Conservation (phyloP, 441 rosid species). For the Heliophila coronopifolia region DNA sequence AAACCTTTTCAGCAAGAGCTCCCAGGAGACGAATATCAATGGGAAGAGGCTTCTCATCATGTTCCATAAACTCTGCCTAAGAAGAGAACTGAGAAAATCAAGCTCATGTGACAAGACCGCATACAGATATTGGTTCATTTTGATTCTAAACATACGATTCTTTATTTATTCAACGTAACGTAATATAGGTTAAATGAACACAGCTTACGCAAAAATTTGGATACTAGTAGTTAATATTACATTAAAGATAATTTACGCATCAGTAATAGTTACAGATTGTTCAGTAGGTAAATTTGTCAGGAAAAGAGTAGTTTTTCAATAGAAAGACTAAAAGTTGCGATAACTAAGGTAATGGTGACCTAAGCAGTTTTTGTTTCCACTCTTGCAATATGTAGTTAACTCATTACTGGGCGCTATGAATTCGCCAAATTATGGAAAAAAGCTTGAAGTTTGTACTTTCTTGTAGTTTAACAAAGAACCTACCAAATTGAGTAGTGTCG, state of each 20-base stretch:
- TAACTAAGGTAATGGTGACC: conserved; percentile 11
- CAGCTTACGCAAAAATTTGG: not conserved
- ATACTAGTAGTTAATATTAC: not conserved
- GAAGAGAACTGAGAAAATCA: conserved; percentile 19
- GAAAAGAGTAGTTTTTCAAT: conserved; percentile 3
- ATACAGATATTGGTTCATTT: conserved; percentile 4
- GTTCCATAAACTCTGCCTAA: conserved; percentile 99
- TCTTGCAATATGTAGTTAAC: conserved; percentile 4
- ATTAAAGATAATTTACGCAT: not conserved
- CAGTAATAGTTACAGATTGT: too few species aligned
- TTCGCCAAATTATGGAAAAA: conserved; percentile 1
- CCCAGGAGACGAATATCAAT: conserved; percentile 99
- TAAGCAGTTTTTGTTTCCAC: conserved; percentile 9
- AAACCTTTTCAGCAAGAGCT: conserved; percentile 99
- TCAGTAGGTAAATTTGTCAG: conserved; percentile 12
- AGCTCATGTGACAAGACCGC: conserved; percentile 13
- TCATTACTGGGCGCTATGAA: not conserved
- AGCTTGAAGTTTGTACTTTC: not conserved
- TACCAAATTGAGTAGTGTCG: conserved; percentile 95
- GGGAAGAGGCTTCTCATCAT: conserved; percentile 97
- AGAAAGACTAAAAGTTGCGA: conserved; percentile 6
- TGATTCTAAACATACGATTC: conserved; percentile 2
- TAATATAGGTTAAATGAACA: not conserved
- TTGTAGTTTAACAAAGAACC: conserved; percentile 13
- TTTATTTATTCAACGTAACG: not conserved